Base-by-base conservation (phyloP, 352 stramenopile species). In the Phytophthora fragariae region DNA sequence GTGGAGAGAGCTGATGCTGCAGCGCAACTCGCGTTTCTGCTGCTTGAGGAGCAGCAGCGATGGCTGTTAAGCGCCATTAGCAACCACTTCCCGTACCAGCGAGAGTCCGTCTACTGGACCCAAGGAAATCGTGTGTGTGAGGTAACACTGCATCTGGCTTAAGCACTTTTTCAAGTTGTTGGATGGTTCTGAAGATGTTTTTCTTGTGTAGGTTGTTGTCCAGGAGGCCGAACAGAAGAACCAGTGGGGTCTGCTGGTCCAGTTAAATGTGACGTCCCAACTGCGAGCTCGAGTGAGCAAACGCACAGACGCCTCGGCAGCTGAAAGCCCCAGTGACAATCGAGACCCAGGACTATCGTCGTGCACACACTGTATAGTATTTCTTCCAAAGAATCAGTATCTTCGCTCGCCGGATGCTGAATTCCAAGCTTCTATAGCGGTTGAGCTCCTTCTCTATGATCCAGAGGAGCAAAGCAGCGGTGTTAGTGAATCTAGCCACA, bases 211-310 rank as follows among this genome's bases (percentile, higher is more conserved):
- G 78, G 60, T 84, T 33, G 65, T 67, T 8, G 63, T 79, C 0
- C 19, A 60, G 14, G 83, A 88, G 50, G 27, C 61, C 3, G 49
- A 79, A 33, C 50, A 68, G 10, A 52, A 55, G 1, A 65, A 60
- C 2, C 69, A 87, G 19, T 90, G 83, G 83, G 83, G 83, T 10
- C 21, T 90, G 1, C 59, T 77, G 2, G 15, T 86, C 2, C 33
- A 64, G 37, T 57, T 82, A 33, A 35, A 72, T 27, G 39, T 68
- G 29, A 65, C 24, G n/a, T 70, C 56, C 27, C 39, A 62, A 27
- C 44, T 70, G 27, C 35, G 33, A 61, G 24, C 58, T 6, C 39
- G 35, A 49, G 6, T 52, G 60, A 15, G 50, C 29, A 53, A 71
- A 0, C 56, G 62, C 7, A 55, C 15, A 5, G 19, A 65, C 17